Evolutionary conservation across 2,329 filamentous ascomycete genomes (phyloP).

Genomic region (Chaetomium sp.): DNA sequence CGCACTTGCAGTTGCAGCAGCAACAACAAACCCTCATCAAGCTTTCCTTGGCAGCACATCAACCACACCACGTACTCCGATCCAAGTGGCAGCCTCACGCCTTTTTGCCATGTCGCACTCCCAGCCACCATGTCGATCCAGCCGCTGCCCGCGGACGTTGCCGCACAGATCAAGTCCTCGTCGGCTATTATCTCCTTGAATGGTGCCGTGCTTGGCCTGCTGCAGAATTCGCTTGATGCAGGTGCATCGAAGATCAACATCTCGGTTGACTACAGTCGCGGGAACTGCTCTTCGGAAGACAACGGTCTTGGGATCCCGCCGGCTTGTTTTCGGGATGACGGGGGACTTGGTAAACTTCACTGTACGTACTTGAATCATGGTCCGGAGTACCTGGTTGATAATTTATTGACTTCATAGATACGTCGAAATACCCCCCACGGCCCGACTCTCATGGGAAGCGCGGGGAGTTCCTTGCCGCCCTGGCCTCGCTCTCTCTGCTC

Average conservation of each 20-base stretch:
- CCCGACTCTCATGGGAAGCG: constrained; percentile 54
- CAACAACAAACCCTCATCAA: not conserved
- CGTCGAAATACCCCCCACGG: constrained; percentile 59
- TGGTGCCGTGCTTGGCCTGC: constrained; percentile 61
- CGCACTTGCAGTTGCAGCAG: too few species aligned
- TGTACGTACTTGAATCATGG: constrained; percentile 44
- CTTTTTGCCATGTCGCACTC: constrained; percentile 14
- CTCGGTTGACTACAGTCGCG: constrained; percentile 66
- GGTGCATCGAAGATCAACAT: constrained; percentile 61
- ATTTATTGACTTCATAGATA: constrained; percentile 46
- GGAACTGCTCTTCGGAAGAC: constrained; percentile 75
- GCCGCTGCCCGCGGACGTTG: constrained; percentile 62
- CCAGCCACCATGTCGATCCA: constrained; percentile 53
- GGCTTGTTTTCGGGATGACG: constrained; percentile 61
- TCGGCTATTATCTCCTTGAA: constrained; percentile 70
- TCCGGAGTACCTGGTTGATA: constrained; percentile 10
- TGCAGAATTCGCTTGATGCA: constrained; percentile 83
- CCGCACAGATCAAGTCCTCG: constrained; percentile 78
- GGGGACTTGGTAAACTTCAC: constrained; percentile 66
- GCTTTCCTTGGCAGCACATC: not conserved
- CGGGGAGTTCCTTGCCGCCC: constrained; percentile 70
- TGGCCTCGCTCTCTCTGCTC: constrained; percentile 70
- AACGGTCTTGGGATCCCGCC: constrained; percentile 73
- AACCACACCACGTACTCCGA: not conserved
- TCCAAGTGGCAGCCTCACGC: not conserved